These are phyloP conservation scores for Priceomyces castillae DNA, from an alignment of 805 yeast species.

Conservation along the genomic window DNA sequence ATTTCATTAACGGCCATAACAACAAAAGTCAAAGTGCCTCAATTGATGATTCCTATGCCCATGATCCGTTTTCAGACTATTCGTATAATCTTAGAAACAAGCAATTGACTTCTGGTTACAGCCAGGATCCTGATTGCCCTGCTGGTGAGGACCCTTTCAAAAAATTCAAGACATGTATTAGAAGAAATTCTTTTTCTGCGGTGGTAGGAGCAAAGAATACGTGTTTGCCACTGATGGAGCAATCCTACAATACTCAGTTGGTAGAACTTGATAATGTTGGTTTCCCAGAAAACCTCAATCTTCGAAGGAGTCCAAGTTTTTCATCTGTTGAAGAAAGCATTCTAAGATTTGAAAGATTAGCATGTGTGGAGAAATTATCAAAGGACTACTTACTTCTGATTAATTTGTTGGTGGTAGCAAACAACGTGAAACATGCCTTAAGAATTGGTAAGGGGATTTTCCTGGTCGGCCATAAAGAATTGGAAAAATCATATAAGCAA, in stretches of 20 bases:
- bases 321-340: conserved; percentile 19
- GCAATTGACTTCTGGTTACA: neutral
- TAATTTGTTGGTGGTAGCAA: conserved; percentile 18
- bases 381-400: conserved; percentile 16
- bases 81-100: neutral
- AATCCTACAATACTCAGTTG: neutral
- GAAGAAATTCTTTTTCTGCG: conserved; percentile 38
- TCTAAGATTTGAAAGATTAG: conserved; percentile 7
- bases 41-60: neutral
- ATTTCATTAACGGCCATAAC: neutral
- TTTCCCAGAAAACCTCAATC: neutral
- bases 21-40: neutral
- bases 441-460: neutral
- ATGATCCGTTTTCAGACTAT: neutral
- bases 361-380: conserved; percentile 18
- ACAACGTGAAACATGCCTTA: conserved; percentile 13
- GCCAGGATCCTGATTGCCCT: neutral
- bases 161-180: conserved; percentile 15
- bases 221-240: conserved; percentile 21
- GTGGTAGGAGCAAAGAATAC: conserved; percentile 12
- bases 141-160: conserved; percentile 7
- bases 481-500: conserved; percentile 21
- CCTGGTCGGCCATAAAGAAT: neutral
- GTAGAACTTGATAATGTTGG: neutral
- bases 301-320: conserved; percentile 22